Evolutionary conservation across 176 grass and related monocot genomes (phyloP).

Genomic region (Alopecurus myosuroides): DNA sequence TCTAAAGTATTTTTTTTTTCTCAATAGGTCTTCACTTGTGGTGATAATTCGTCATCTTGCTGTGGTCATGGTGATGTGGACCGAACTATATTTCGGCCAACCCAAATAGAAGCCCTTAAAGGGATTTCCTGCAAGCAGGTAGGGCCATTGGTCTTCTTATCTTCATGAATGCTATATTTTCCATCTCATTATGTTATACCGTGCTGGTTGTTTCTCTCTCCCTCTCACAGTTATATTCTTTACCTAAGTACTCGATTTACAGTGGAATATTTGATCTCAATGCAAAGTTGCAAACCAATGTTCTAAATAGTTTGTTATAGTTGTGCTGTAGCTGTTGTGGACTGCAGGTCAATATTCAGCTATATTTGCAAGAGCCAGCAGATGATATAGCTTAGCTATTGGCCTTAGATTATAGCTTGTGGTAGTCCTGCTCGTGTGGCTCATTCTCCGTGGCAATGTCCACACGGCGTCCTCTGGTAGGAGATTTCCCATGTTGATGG

Average conservation of each 20-base stretch:
- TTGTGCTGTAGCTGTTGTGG: neutral
- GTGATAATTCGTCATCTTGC: conserved; percentile 96
- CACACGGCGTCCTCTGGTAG: too few species aligned
- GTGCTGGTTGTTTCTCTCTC: neutral
- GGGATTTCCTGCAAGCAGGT: conserved; percentile 91
- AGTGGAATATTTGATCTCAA: neutral
- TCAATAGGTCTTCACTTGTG: conserved; percentile 89
- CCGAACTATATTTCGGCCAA: conserved; percentile 89
- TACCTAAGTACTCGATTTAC: neutral
- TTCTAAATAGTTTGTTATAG: neutral
- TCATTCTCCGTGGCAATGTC: too few species aligned
- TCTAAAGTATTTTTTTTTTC: conserved; percentile 10
- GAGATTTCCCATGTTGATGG: too few species aligned
- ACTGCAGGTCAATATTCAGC: neutral
- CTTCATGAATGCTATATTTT: conserved; percentile 1
- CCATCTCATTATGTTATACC: neutral
- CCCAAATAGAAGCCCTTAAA: conserved; percentile 61
- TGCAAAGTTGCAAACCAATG: neutral
- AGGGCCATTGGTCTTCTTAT: conserved; percentile 8
- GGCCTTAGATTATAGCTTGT: neutral
- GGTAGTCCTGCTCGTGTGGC: neutral
- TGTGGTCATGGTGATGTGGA: conserved; percentile 92
- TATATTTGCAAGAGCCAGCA: neutral
- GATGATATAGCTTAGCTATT: neutral
- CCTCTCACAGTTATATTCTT: neutral